Conservation (phyloP, 306 rosid species). For the Prunus davidiana region DNA sequence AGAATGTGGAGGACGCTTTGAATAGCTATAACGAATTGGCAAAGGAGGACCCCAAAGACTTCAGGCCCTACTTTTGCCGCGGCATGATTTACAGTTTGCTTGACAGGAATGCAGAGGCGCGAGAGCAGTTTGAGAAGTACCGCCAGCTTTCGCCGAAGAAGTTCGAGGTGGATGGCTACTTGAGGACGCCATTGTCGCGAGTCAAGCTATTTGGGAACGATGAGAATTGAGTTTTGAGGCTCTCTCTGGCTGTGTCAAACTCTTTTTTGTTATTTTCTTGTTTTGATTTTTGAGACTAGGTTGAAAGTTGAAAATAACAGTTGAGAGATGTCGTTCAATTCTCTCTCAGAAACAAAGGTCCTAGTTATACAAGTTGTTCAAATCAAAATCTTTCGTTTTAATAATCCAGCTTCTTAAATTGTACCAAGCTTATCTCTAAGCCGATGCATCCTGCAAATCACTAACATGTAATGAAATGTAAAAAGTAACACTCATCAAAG, state of each 20-base stretch:
- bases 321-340: not conserved
- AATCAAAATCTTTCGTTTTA: not conserved
- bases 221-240: constrained; percentile 44
- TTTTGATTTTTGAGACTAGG: not conserved
- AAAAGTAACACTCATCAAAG: too few species aligned
- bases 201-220: constrained; percentile 74
- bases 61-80: constrained; percentile 79
- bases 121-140: constrained; percentile 69
- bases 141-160: constrained; percentile 75
- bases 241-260: too few species aligned
- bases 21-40: constrained; percentile 46
- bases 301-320: not conserved
- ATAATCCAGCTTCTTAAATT: not conserved
- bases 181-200: constrained; percentile 71
- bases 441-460: too few species aligned
- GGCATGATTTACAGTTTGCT: constrained; percentile 92
- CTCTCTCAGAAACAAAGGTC: too few species aligned
- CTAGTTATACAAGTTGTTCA: not conserved
- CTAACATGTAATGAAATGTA: too few species aligned
- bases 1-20: constrained; percentile 78
- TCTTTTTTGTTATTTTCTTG: not conserved
- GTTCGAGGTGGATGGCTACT: constrained; percentile 84
- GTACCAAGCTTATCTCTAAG: too few species aligned
- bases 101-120: constrained; percentile 76
- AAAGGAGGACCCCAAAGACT: constrained; percentile 72